phyloP scores from a whole-genome alignment of 140 eudicot species.

The Bidens hawaiensis region DNA sequence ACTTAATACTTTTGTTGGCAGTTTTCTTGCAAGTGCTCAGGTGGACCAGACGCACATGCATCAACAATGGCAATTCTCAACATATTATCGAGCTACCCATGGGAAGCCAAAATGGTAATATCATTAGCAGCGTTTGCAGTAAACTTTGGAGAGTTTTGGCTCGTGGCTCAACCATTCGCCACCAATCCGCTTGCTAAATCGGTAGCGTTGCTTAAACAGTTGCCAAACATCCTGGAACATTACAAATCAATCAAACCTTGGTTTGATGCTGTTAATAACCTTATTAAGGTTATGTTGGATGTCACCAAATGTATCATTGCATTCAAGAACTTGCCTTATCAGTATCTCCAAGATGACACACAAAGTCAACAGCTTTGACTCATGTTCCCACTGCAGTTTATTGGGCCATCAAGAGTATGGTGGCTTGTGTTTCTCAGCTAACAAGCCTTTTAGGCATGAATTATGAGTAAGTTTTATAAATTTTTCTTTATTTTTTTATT shows the following conservation, averaged over 20 bases:
- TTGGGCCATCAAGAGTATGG: slow-evolving; percentile 85
- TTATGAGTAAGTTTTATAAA: slow-evolving; percentile 48
- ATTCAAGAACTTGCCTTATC: slow-evolving; percentile 59
- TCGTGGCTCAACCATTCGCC: slow-evolving; percentile 44
- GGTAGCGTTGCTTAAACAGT: slow-evolving; percentile 55
- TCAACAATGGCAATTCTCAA: slow-evolving; percentile 62
- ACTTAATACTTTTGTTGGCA: slow-evolving; percentile 25
- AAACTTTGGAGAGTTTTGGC: slow-evolving; percentile 84
- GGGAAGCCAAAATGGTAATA: slow-evolving; percentile 78
- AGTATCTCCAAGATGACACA: slow-evolving; percentile 61
- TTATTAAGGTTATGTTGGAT: slow-evolving; percentile 54
- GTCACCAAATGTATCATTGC: slow-evolving; percentile 65
- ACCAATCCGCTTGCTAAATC: slow-evolving; percentile 74
- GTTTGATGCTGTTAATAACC: slow-evolving; percentile 52
- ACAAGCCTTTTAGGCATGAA: slow-evolving; percentile 69
- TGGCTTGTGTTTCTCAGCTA: slow-evolving; percentile 66
- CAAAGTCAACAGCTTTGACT: slow-evolving; percentile 44
- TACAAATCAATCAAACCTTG: slow-evolving; percentile 40
- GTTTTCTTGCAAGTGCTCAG: slow-evolving; percentile 81
- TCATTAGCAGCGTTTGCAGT: slow-evolving; percentile 76
- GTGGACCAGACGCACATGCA: slow-evolving; percentile 67
- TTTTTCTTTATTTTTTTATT: not conserved
- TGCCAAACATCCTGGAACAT: slow-evolving; percentile 54
- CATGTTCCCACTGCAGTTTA: slow-evolving; percentile 84
- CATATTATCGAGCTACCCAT: slow-evolving; percentile 56